Base-by-base conservation (phyloP, 148 eudicot species). In the Silene uniflora region DNA sequence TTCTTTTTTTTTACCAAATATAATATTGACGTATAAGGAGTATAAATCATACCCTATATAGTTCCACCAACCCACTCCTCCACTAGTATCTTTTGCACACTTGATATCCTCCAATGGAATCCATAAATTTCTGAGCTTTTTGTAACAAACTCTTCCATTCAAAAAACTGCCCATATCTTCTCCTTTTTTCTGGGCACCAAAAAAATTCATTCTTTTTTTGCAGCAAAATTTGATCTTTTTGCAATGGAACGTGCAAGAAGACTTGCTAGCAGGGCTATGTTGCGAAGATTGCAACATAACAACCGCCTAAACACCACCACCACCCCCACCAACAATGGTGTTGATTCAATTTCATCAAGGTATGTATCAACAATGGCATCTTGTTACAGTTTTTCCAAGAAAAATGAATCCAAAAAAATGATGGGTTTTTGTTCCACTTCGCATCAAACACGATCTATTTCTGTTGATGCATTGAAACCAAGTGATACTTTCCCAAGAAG, bases 401-500 rank as follows among this genome's bases (percentile, higher is more conserved):
- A 65, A 60, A 83, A 84, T 72, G 83, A 62, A 64, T 71, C 60
- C n/a, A 25, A 23, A 32, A 84, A 80, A 73, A 76, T 76, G 61
- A 74, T 73, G 72, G 83, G 77, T 54, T 58, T 27, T 27, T 27
- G 76, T 13, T 44, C 62, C 67, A 73, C 76, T 29, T 67, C 79
- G 4, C 89, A 82, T 70, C 90, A 85, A 75, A 84, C 69, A 70
- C 73, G 97, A 76, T 89, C 92, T 39, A 86, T 94, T 11, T 87
- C 93, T 0, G 87, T 90, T 42, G 93, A 92, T 7, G 84, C 98
- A 59, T 72, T 94, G 61, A 90, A 90, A 76, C 89, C 92, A 0
- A 90, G 89, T 75, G 98, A 94, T 80, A 94, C 89, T 46, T 94
- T 94, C 24, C 77, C 98, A 5, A 89, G 96, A 47, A 83, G 98